Conservation (phyloP, 1,284 basidiomycete genomes). For the Boletellus deceptivus region DNA sequence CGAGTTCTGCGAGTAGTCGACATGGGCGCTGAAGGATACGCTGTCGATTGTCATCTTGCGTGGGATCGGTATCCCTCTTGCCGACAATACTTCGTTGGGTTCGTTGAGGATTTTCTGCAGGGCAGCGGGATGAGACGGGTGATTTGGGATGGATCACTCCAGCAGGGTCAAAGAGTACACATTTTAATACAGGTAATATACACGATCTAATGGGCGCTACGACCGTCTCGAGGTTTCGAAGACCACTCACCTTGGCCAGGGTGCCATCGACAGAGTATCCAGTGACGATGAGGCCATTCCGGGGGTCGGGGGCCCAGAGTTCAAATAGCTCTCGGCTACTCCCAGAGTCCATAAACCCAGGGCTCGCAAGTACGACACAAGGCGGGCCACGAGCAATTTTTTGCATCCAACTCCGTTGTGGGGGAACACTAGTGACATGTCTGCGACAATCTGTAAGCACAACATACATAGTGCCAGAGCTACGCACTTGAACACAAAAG, state of each 20-base stretch:
- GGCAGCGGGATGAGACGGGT: slow-evolving; percentile 7
- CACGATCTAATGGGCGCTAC: slow-evolving; percentile 10
- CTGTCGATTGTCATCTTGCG: slow-evolving; percentile 92
- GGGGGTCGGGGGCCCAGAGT: slow-evolving; percentile 92
- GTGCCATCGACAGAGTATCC: slow-evolving; percentile 99
- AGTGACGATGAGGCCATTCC: slow-evolving; percentile 93
- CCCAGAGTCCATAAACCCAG: slow-evolving; percentile 92
- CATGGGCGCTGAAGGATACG: slow-evolving; percentile 96
- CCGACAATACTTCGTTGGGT: slow-evolving; percentile 81
- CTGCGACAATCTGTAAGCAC: slow-evolving; percentile 38
- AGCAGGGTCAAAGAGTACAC: slow-evolving; percentile 1
- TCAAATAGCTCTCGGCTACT: slow-evolving; percentile 92
- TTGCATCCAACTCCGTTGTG: slow-evolving; percentile 77
- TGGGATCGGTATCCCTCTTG: slow-evolving; percentile 84
- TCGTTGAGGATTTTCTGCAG: slow-evolving; percentile 80
- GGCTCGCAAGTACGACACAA: slow-evolving; percentile 94
- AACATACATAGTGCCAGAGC: background rate
- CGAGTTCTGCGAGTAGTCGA: slow-evolving; percentile 95
- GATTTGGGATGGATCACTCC: slow-evolving; percentile 6
- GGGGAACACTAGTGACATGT: slow-evolving; percentile 79
- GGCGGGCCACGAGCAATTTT: slow-evolving; percentile 83
- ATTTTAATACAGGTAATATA: slow-evolving; percentile 27
- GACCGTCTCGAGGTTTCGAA: background rate
- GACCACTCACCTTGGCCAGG: slow-evolving; percentile 85
- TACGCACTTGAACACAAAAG: slow-evolving; percentile 92